phyloP scores from a whole-genome alignment of 345 rosid species.

The Ailanthus altissimus region DNA sequence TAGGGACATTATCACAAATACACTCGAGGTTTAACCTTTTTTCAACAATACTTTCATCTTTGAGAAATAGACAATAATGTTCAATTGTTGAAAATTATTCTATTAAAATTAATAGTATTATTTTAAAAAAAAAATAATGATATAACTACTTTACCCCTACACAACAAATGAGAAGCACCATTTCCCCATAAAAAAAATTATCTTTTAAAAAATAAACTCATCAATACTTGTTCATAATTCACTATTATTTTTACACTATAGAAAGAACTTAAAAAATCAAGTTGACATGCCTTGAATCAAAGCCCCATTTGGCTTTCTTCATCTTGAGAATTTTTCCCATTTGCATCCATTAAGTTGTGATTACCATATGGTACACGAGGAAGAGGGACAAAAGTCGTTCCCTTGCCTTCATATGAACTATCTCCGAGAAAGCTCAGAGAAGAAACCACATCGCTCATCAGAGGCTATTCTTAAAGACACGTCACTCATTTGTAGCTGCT shows the following conservation, averaged over 20 bases:
- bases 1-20: no score
- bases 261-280: not conserved
- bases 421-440: slow-evolving; percentile 73
- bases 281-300: slow-evolving; percentile 37
- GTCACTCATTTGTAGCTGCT: slow-evolving; percentile 52
- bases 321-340: not conserved
- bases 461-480: slow-evolving; percentile 88
- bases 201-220: no score
- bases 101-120: no score
- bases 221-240: not conserved
- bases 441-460: slow-evolving; percentile 73
- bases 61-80: no score
- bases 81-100: no score
- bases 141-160: no score
- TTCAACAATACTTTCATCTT: no score
- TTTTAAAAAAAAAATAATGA: no score
- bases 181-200: no score
- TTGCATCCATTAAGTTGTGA: not conserved
- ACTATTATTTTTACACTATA: not conserved
- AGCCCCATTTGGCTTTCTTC: slow-evolving; percentile 42
- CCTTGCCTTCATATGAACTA: slow-evolving; percentile 18
- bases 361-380: slow-evolving; percentile 8
- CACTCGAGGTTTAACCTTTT: no score
- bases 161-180: no score
- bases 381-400: not conserved